Base-by-base conservation (phyloP, 192 early-diverging fungal genomes). In the Coemansia sp. region DNA sequence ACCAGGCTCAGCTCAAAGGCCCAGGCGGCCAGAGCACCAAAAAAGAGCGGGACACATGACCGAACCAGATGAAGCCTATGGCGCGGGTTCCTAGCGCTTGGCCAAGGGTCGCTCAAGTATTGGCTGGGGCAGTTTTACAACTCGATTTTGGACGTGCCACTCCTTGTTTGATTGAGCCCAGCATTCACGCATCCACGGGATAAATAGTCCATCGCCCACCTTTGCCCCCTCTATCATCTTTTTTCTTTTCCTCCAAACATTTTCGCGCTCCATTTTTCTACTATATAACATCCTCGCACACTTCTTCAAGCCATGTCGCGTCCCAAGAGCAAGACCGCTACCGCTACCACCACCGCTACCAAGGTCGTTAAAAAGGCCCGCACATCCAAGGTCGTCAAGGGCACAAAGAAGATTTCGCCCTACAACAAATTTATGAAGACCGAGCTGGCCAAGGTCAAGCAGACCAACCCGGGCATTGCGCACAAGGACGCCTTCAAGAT, bases 381-480 rank as follows among this genome's bases (percentile, higher is more conserved):
- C 19, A 49, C 51, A 39, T 29, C 62, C 17, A 63, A 63, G 50
- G 63, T 62, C 17, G 22, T 51, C n/a, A 63, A 63, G 62, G 37
- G 65, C 60, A 70, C 65, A 22, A 84, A 84, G 69, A 86, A 84
- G 77, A 53, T 84, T 49, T 84, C 86, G 24, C 76, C 85, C 56
- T 89, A 89, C 79, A 88, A 89, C 81, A 78, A 76, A 66, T 89
- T 81, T 72, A 89, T 89, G 87, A 89, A 89, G 83, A 54, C 68
- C n/a, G 83, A 88, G 81, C 76, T 89, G 11, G 69, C 84, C 67
- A 85, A 85, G 72, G 83, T 85, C 84, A 89, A 89, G 85, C 65
- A 66, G 21, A 67, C 76, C 65, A 79, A 85, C 71, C 87, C 88
- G 15, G 56, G 57, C 50, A 72, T 88, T 38, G 57, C 70, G 58